A percentile compares a stretch with the other conserved stretches of the same genome.
phyloP scores from a whole-genome alignment of 2,329 filamentous ascomycete genomes.

The Aspergillus vadensis region DNA sequence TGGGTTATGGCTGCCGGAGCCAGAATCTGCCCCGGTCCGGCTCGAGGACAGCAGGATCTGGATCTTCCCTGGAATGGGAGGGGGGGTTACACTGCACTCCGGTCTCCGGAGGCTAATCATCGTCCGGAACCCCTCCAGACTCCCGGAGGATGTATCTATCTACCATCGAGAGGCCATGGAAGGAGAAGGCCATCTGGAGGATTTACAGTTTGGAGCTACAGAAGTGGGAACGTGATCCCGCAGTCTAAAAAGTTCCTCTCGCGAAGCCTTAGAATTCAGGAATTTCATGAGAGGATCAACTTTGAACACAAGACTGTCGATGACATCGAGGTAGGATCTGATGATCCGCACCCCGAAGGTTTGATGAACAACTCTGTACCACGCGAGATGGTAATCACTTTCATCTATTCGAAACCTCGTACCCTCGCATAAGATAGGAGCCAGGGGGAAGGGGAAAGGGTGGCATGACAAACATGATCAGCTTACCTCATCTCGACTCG shows the following conservation, averaged over 20 bases:
- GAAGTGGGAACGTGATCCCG: conserved; percentile 3
- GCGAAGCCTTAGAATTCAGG: conserved; percentile 7
- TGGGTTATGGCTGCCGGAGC: conserved; percentile 8
- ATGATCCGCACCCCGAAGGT: not conserved
- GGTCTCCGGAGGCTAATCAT: too few relatives aligned
- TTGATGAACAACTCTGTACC: not conserved
- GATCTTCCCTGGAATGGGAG: not conserved
- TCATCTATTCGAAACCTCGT: not conserved
- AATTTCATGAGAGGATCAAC: not conserved
- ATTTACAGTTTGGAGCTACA: conserved; percentile 17
- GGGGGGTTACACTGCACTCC: too few relatives aligned
- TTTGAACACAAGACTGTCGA: not conserved
- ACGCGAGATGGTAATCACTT: not conserved
- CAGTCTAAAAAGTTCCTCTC: not conserved
- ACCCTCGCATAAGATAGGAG: not conserved
- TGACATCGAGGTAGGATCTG: not conserved
- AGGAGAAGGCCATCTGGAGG: not conserved
- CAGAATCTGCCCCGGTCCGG: conserved; percentile 11
- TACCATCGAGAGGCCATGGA: not conserved
- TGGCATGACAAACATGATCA: conserved; percentile 1
- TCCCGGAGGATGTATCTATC: not conserved
- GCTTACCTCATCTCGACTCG: conserved; percentile 4
- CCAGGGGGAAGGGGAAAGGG: not conserved
- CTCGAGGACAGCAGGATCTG: not conserved
- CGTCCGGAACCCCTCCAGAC: not conserved